Conservation (phyloP, 306 rosid genomes). For the Astragalus membranaceus region DNA sequence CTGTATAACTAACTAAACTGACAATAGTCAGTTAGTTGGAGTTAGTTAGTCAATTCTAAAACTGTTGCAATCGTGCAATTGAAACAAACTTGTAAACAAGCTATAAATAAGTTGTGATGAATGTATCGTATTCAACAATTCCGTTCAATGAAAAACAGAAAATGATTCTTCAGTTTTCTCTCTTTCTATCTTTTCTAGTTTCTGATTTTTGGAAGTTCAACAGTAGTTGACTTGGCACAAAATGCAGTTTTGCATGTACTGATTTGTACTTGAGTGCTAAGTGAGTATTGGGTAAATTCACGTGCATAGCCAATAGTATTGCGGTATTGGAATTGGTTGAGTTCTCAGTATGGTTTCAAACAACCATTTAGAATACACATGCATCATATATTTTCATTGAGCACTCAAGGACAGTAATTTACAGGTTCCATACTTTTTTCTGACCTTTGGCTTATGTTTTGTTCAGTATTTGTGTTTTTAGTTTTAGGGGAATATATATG, state of each 20-base stretch:
- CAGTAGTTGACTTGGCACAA: neutral
- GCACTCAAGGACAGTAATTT: neutral
- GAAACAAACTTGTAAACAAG: no score
- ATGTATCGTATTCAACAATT: no score
- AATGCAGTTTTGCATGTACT: neutral
- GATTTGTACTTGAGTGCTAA: neutral
- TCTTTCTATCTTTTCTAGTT: no score
- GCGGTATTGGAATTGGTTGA: neutral
- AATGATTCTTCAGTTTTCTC: no score
- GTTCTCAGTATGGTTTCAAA: neutral
- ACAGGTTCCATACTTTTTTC: neutral
- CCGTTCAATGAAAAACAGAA: no score
- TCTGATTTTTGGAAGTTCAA: no score
- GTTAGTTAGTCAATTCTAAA: no score
- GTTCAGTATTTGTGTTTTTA: neutral
- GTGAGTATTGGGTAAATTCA: neutral
- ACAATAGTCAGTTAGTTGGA: no score
- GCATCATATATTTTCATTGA: neutral
- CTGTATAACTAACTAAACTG: no score
- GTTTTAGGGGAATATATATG: neutral
- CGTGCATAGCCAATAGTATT: neutral
- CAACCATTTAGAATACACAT: neutral
- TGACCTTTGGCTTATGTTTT: neutral
- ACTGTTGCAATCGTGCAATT: no score
- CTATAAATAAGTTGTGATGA: no score